A percentile compares a stretch with the other conserved stretches of the same genome.
Evolutionary conservation across 2,329 filamentous ascomycete species (phyloP).

Genomic region (Aspergillus sp.): DNA sequence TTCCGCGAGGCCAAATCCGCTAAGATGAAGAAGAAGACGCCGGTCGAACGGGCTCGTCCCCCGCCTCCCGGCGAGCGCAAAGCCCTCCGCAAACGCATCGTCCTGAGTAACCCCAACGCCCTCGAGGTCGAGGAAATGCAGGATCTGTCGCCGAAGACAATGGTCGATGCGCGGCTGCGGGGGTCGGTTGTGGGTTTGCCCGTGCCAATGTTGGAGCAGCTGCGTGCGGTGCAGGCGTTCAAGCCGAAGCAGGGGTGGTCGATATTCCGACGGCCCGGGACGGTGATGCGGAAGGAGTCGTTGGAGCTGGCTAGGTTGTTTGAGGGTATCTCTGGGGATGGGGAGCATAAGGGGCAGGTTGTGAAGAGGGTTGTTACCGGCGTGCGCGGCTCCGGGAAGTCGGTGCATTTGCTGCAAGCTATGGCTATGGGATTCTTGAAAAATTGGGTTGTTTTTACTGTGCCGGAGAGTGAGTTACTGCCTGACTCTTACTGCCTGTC

Average conservation of each 20-base stretch:
- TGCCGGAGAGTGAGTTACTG: constrained; percentile 67
- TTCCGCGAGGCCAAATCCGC: constrained; percentile 33
- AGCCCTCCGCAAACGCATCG: constrained; percentile 76
- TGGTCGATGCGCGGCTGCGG: constrained; percentile 47
- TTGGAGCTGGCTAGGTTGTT: constrained; percentile 60
- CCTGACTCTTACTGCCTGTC: not conserved
- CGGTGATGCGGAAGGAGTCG: constrained; percentile 71
- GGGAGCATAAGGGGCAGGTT: constrained; percentile 29
- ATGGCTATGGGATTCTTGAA: constrained; percentile 73
- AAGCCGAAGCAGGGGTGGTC: constrained; percentile 83
- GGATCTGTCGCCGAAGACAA: constrained; percentile 49
- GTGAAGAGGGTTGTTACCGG: constrained; percentile 62
- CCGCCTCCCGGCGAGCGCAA: constrained; percentile 74
- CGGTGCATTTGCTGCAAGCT: constrained; percentile 72
- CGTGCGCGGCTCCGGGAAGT: constrained; percentile 72
- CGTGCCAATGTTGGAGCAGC: constrained; percentile 62
- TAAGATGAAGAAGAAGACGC: constrained; percentile 40
- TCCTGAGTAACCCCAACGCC: constrained; percentile 90
- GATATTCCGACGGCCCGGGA: constrained; percentile 72
- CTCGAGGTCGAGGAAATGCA: constrained; percentile 63
- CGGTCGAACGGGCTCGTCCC: constrained; percentile 43
- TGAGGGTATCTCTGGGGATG: constrained; percentile 43
- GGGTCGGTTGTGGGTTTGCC: constrained; percentile 65
- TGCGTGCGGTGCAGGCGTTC: constrained; percentile 82
- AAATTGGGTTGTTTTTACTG: constrained; percentile 78